phyloP scores from a whole-genome alignment of 768 basidiomycete genomes.

The Leccinum disarticulatum region DNA sequence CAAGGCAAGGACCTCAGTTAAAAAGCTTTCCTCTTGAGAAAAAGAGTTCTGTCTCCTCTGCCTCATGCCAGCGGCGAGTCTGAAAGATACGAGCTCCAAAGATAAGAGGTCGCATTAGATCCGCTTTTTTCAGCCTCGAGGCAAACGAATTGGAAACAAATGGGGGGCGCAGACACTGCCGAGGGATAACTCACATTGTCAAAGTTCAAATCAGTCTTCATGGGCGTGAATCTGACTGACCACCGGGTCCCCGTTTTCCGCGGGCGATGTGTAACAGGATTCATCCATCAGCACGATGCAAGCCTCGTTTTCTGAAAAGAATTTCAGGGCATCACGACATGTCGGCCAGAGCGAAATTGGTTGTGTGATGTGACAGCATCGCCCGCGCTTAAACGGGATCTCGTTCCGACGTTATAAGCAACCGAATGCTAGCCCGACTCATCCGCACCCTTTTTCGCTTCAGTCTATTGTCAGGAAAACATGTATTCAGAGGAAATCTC shows the following conservation, averaged over 20 bases:
- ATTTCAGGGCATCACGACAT: not conserved
- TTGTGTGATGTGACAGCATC: not conserved
- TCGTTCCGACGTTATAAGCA: constrained; percentile 18
- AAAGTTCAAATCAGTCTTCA: constrained; percentile 1
- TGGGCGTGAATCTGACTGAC: too few relatives aligned
- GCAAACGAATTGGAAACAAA: constrained; percentile 20
- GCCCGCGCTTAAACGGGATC: constrained; percentile 10
- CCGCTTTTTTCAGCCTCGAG: constrained; percentile 49
- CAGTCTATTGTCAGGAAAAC: constrained; percentile 9
- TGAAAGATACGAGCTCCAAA: constrained; percentile 16
- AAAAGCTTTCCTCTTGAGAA: constrained; percentile 32
- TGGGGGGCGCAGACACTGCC: not conserved
- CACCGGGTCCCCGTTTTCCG: too few relatives aligned
- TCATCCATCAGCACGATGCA: constrained; percentile 30
- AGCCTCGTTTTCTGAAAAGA: constrained; percentile 22
- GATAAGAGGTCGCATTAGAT: constrained; percentile 14
- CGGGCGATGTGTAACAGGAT: constrained; percentile 2
- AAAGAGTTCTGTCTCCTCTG: constrained; percentile 10
- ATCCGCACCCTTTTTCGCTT: constrained; percentile 7
- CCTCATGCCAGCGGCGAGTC: constrained; percentile 20
- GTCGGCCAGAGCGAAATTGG: not conserved
- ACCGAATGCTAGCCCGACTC: not conserved
- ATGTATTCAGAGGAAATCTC: constrained; percentile 30
- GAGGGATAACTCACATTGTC: constrained; percentile 10
- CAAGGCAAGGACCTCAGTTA: constrained; percentile 4